Percentiles rank a stretch among this genome's conserved stretches.
Evolutionary conservation across 305 asterid species (phyloP).

Genomic region (Fraxinus sp.): DNA sequence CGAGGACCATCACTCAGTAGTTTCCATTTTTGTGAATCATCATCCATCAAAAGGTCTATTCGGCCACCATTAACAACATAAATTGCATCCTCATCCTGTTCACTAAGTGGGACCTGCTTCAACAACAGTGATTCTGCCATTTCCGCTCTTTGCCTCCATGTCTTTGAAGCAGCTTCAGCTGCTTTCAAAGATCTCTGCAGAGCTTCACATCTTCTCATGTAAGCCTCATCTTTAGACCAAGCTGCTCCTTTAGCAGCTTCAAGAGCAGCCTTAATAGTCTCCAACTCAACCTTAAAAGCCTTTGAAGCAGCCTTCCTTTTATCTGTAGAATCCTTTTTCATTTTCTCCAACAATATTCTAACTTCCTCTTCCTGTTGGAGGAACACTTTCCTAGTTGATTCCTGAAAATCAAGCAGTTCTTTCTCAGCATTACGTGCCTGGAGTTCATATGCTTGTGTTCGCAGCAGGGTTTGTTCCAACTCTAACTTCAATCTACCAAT

Average conservation of each 20-base stretch:
- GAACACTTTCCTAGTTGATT: conserved; percentile 32
- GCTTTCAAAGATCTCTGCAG: conserved; percentile 40
- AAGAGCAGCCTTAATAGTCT: conserved; percentile 35
- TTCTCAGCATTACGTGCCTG: conserved; percentile 35
- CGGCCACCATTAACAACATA: conserved; percentile 44
- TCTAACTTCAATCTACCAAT: conserved; percentile 33
- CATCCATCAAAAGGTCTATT: conserved; percentile 36
- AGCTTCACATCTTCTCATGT: conserved; percentile 40
- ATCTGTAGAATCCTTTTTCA: conserved; percentile 38
- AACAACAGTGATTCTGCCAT: conserved; percentile 29
- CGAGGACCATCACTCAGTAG: conserved; percentile 46
- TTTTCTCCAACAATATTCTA: conserved; percentile 37
- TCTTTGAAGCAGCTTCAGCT: conserved; percentile 38
- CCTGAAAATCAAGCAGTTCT: conserved; percentile 38
- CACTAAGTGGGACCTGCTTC: conserved; percentile 22
- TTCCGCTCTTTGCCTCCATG: conserved; percentile 43
- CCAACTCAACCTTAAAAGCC: conserved; percentile 41
- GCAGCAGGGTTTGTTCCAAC: conserved; percentile 31
- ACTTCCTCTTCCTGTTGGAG: conserved; percentile 39
- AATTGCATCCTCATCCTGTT: conserved; percentile 29
- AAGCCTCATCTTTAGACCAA: conserved; percentile 34
- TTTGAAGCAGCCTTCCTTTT: conserved; percentile 37
- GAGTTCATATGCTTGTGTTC: conserved; percentile 28
- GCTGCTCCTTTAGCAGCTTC: conserved; percentile 43
- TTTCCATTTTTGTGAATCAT: conserved; percentile 43